phyloP scores from a whole-genome alignment of 1,284 basidiomycete species.

The Leccinum insolens region DNA sequence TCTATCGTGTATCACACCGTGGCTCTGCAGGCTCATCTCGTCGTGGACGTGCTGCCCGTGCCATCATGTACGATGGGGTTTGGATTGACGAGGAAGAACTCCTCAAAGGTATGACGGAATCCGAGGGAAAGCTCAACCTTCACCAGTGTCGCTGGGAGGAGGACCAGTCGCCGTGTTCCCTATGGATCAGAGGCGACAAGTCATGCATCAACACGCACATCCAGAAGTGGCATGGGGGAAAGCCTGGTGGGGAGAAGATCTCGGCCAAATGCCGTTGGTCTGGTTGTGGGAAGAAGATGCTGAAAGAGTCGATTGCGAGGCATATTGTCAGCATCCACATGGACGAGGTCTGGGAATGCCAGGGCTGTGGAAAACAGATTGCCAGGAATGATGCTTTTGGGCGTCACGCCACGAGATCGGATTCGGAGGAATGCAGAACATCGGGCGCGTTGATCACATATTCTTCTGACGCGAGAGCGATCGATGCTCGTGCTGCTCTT shows the following conservation, averaged over 20 bases:
- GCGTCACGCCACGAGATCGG: slow-evolving; percentile 9
- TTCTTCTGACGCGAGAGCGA: not conserved
- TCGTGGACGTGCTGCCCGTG: slow-evolving; percentile 1
- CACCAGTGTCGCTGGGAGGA: slow-evolving; percentile 18
- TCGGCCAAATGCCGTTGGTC: slow-evolving; percentile 17
- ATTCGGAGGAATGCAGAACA: slow-evolving; percentile 9
- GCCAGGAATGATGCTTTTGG: slow-evolving; percentile 13
- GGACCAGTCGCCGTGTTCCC: slow-evolving; percentile 9
- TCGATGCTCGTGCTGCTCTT: slow-evolving; percentile 16
- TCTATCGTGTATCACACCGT: not conserved
- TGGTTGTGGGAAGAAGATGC: slow-evolving; percentile 16
- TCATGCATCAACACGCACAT: slow-evolving; percentile 19
- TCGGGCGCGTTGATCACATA: slow-evolving; percentile 16
- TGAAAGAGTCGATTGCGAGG: slow-evolving; percentile 23
- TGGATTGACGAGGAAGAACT: slow-evolving; percentile 23
- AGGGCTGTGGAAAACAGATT: slow-evolving; percentile 13
- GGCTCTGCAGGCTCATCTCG: not conserved
- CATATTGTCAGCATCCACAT: slow-evolving; percentile 21
- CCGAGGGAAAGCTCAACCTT: slow-evolving; percentile 8
- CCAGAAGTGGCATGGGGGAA: slow-evolving; percentile 22
- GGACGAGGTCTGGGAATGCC: slow-evolving; percentile 16
- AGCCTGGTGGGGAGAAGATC: slow-evolving; percentile 18
- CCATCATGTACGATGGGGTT: slow-evolving; percentile 7
- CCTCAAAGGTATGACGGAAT: slow-evolving; percentile 3
- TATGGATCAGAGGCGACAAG: slow-evolving; percentile 25